Base-by-base conservation (phyloP, 2,329 filamentous ascomycete genomes). In the Aureobasidium sp. region DNA sequence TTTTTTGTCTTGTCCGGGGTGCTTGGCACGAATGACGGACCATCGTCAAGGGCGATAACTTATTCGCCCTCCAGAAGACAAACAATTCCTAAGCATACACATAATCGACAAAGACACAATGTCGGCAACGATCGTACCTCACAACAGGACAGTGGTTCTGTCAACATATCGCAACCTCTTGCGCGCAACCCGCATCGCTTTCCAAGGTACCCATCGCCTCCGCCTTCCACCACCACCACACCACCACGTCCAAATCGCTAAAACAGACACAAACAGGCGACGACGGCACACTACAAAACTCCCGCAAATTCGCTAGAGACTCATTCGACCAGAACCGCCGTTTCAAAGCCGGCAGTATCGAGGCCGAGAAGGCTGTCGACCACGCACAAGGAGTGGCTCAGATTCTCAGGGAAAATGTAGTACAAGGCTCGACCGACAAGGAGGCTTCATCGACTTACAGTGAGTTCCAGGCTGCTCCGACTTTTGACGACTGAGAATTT, bases 381-480 rank as follows among this genome's bases (percentile, higher is more conserved):
- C 86, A 96, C 69, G 94, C 92, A 9, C 80, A 92, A 64, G 90
- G 94, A 44, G 86, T 97, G 3, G 90, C 93, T 3, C 81, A 82
- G 65, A 87, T 97, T 61, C 72, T 99, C 64, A 80, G 85, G 66
- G 81, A 90, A 71, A 97, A 97, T 69, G 80, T 99, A 3, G 92
- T 99, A 3, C 94, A 99, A 73, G 94, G 93, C 7, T 34, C 59
- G 29, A 59, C 53, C 37, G 61, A 60, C 36, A 41, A 36, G 44
- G 48, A 54, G 16, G 50, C 57, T 30, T 55, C 61, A 2, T 32
- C 37, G 9, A 41, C 59, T 41, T 64, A 61, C 53, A 64, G 63
- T 63, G 62, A 37, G 61, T 53, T 21, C 34, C 54, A 58, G 54
- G 42, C 41, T 25, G 54, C 54, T 32, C 54, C 54, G 3, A 58